phyloP scores from a whole-genome alignment of 176 grass and related monocot species.

The Alopecurus myosuroides region DNA sequence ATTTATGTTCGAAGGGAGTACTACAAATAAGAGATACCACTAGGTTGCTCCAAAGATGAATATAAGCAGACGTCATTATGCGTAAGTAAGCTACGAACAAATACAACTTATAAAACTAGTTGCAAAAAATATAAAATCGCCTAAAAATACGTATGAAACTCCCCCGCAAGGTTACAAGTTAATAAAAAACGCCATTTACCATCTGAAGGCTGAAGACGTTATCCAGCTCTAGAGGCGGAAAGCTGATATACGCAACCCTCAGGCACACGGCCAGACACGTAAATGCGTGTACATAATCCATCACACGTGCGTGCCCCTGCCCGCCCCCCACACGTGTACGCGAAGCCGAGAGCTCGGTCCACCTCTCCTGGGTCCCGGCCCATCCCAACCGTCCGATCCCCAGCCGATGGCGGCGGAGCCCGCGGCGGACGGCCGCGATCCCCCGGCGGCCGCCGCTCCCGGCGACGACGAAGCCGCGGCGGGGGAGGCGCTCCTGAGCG shows the following conservation, averaged over 20 bases:
- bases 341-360: background rate
- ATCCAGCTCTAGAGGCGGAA: background rate
- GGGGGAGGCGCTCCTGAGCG: constrained; percentile 40
- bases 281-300: background rate
- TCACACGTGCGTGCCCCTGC: constrained; percentile 25
- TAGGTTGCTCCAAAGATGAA: too few relatives aligned
- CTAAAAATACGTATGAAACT: background rate
- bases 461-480: constrained; percentile 6
- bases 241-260: background rate
- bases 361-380: background rate
- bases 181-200: background rate
- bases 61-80: too few relatives aligned
- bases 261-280: background rate
- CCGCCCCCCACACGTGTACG: constrained; percentile 43
- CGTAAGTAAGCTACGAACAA: too few relatives aligned
- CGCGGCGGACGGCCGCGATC: constrained; percentile 30
- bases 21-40: too few relatives aligned
- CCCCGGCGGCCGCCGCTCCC: background rate
- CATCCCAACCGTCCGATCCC: constrained; percentile 44
- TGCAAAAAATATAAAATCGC: too few relatives aligned
- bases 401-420: constrained; percentile 42
- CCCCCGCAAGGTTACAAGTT: background rate
- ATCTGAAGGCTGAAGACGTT: too few relatives aligned
- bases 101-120: too few relatives aligned
- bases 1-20: too few relatives aligned